Evolutionary conservation across 164 flowering plant genomes (phyloP), one percentile per base, ranked within the genome.

Genomic region (Dillenia turbinata): DNA sequence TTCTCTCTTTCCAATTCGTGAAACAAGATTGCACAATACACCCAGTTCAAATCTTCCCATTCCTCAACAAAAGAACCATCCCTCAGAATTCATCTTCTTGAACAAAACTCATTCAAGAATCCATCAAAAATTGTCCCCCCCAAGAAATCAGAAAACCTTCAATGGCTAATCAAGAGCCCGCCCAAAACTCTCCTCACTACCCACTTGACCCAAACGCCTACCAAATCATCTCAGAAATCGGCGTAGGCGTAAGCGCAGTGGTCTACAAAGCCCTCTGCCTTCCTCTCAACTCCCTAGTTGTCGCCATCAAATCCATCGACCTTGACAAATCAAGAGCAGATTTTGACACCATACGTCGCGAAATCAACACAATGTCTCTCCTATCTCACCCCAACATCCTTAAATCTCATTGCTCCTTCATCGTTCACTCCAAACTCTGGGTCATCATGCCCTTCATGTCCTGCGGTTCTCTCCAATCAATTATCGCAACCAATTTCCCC

Each of bases 371-470:
- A 49, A 75, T 87, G 83, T 71, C 91, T 0, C 92, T 88, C 15
- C 79, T 85, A 8, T 82, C 85, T 12, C 97, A 92, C 71, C 94
- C 94, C 6, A 92, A 89, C 73, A 76, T 92, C 67, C 92, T 92
- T 54, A 70, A 54, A 19, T 85, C 89, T 22, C 89, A 83, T 59
- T 86, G 95, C 63, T 86, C 84, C 47, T 92, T 89, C 80, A 82
- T 83, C 5, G 96, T 86, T 1, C 81, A 71, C 14, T 83, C 76
- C 17, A 77, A 72, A 15, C 92, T 89, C 22, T 92, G 96, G 95
- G 92, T 89, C 0, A 93, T 92, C 6, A 89, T 88, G 98, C 98
- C 98, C 1, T 92, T 88, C 79, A 83, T 89, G 96, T 76, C 91
- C 2, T 77, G 77, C 5, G 98, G 98, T 0, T 92, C 98, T 11